phyloP scores from a whole-genome alignment of 2,329 filamentous ascomycete species.

The Dothideomycetidae sp. region DNA sequence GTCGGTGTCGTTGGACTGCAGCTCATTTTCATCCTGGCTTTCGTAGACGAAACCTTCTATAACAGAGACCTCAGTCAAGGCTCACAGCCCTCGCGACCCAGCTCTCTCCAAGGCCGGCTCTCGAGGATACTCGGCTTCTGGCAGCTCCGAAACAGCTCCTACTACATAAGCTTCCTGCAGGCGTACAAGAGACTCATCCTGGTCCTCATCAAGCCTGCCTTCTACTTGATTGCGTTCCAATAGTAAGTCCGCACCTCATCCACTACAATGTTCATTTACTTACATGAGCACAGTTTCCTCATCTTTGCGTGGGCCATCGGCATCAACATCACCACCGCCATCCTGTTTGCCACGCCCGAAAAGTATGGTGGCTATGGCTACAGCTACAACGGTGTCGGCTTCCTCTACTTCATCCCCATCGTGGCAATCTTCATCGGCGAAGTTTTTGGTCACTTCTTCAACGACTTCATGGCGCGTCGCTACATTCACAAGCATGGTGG shows the following conservation, averaged over 20 bases:
- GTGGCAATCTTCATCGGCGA: conserved; percentile 42
- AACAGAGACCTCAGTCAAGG: conserved; percentile 25
- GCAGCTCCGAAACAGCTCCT: conserved; percentile 19
- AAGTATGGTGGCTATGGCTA: too few relatives aligned
- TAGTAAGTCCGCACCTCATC: too few relatives aligned
- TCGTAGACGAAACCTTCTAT: conserved; percentile 39
- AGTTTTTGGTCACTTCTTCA: conserved; percentile 40
- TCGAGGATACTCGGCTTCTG: conserved; percentile 26
- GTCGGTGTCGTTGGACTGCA: conserved; percentile 28
- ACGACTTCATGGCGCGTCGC: conserved; percentile 27
- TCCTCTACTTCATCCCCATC: conserved; percentile 46
- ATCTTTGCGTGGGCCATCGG: conserved; percentile 19
- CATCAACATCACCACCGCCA: conserved; percentile 17
- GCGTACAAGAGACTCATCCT: conserved; percentile 25
- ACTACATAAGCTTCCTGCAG: conserved; percentile 22
- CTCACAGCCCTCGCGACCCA: conserved; percentile 22
- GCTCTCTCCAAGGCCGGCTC: conserved; percentile 18
- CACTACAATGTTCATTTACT: too few relatives aligned
- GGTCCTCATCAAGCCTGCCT: conserved; percentile 26
- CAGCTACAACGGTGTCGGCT: conserved; percentile 35
- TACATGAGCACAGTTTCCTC: too few relatives aligned
- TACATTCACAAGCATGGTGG: conserved; percentile 27
- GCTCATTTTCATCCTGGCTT: conserved; percentile 28
- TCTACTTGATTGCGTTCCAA: conserved; percentile 24
- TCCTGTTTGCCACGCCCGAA: conserved; percentile 26